Evolutionary conservation across 306 rosid species (phyloP), one percentile per base, ranked within the genome.

Genomic region (Benincasa hispida): DNA sequence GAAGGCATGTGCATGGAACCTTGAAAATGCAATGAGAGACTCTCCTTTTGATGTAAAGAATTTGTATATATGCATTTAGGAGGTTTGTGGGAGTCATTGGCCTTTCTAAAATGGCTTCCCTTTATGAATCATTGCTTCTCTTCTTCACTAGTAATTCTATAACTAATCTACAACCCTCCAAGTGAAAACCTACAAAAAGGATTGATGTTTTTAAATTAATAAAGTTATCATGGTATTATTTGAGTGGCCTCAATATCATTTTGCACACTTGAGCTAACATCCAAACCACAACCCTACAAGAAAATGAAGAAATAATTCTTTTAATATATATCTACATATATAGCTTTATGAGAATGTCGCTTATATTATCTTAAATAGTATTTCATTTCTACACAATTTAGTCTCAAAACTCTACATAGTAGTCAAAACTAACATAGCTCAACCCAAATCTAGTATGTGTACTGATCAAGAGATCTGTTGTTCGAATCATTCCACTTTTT

Each of bases 1-100:
- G 73, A 82, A 81, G 61, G 92, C 96, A 89, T 86, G 92, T 87
- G 90, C 87, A 62, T 81, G 79, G 87, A 78, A 79, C 88, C 88
- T 83, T 54, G 81, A 88, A n/a, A n/a, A 82, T 83, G 80, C 87
- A 81, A 69, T 78, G 80, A 81, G 79, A 79, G 83, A 48, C 88
- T 83, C 91, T 86, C 66, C 91, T 90, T 90, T 92, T 88, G 79
- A 88, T 85, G 86, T 63, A 89, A 89, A 82, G 62, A 15, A 37
- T 82, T 89, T 86, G 88, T 72, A 45, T 47, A 72, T 48, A 72
- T 72, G 76, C 35, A 72, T 45, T 42, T 12, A 70, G 83, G 74
- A 86, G 83, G 73, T 83, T 81, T 57, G 65, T 70, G 74, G 7
- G 76, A 47, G 5, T 83, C 22, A 5, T 89, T 89, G 84, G 89